phyloP scores from a whole-genome alignment of 75 land plant species.

The Pinus tabuliformis region DNA sequence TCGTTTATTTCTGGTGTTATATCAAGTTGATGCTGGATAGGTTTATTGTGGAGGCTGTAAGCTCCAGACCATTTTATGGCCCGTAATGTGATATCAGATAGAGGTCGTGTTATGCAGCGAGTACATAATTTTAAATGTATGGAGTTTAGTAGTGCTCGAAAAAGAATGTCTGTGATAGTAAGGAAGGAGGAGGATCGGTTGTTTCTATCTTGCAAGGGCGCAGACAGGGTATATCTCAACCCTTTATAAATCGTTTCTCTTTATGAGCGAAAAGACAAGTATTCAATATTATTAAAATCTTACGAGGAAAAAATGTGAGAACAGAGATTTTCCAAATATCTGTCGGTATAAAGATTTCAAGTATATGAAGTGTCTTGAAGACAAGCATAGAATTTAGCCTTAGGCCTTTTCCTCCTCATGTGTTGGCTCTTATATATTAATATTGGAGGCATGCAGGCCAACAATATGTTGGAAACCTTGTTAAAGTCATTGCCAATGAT shows the following conservation, averaged over 20 bases:
- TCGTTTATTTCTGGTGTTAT: neutral
- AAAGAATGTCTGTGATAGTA: slow-evolving; percentile 69
- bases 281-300: slow-evolving; percentile 20
- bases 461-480: neutral
- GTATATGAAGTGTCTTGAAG: neutral
- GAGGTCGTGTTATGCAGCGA: slow-evolving; percentile 28
- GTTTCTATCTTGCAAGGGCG: slow-evolving; percentile 58
- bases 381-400: neutral
- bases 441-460: neutral
- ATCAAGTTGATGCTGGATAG: neutral
- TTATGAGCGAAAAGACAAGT: neutral
- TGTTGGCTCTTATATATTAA: neutral
- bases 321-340: no score
- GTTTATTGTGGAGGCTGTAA: neutral
- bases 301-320: slow-evolving; percentile 9
- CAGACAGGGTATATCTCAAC: slow-evolving; percentile 47
- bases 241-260: neutral
- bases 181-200: slow-evolving; percentile 32
- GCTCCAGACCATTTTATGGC: neutral
- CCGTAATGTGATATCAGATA: neutral
- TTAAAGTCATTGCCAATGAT: neutral
- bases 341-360: neutral
- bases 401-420: neutral
- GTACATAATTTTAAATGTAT: slow-evolving; percentile 50
- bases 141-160: slow-evolving; percentile 58